phyloP scores from a whole-genome alignment of 2,329 filamentous ascomycete species.

The Phoma sp. region DNA sequence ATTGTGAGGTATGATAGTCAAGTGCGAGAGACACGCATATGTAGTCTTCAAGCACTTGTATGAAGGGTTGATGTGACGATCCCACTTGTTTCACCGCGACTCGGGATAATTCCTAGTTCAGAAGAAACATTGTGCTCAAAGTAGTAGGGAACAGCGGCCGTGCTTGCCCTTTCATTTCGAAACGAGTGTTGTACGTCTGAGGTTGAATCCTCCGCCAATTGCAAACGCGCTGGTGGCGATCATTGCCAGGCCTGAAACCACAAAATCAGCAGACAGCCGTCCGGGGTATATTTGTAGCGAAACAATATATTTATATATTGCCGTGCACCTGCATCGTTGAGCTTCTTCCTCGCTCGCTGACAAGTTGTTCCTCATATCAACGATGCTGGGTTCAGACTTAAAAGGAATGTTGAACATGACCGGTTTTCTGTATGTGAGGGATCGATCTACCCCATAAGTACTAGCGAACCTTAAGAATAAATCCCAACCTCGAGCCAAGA shows the following conservation, averaged over 20 bases:
- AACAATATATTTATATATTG: background rate
- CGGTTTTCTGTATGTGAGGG: background rate
- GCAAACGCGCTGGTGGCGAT: constrained; percentile 1
- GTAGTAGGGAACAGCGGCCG: background rate
- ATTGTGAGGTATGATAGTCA: background rate
- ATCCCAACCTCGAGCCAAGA: background rate
- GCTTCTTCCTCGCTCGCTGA: background rate
- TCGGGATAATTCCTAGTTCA: background rate
- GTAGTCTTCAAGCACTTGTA: background rate
- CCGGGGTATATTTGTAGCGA: constrained; percentile 5
- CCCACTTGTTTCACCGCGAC: background rate
- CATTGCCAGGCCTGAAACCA: constrained; percentile 9
- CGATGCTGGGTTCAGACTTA: no score
- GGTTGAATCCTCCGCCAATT: constrained; percentile 14
- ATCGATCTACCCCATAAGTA: background rate
- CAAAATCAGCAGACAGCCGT: background rate
- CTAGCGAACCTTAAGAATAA: background rate
- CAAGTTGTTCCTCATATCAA: background rate
- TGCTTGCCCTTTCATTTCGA: constrained; percentile 6
- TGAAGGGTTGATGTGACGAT: background rate
- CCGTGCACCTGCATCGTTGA: background rate
- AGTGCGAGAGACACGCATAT: background rate
- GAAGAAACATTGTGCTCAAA: background rate
- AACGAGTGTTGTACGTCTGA: constrained; percentile 1
- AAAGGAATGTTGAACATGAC: background rate